A percentile compares a stretch with the other conserved stretches of the same genome.
phyloP scores from a whole-genome alignment of 73 alveolate genomes.

The Stentor coeruleus region DNA sequence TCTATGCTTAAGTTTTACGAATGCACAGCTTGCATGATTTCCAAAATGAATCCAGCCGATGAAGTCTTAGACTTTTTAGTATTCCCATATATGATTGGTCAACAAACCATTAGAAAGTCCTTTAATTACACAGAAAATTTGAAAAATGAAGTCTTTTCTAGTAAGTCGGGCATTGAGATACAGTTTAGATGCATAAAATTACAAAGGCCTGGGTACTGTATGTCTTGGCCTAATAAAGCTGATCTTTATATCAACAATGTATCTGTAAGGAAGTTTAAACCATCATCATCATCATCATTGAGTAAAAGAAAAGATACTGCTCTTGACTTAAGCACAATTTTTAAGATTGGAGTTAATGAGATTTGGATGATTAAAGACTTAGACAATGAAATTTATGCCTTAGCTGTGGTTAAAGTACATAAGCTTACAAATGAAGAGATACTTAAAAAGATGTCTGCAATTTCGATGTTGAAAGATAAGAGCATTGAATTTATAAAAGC shows the following conservation, averaged over 20 bases:
- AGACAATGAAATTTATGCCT: conserved; percentile 28
- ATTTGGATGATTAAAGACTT: conserved; percentile 13
- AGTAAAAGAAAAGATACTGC: conserved; percentile 52
- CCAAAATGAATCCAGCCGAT: not conserved
- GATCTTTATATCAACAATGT: conserved; percentile 13
- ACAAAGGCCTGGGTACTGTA: conserved; percentile 43
- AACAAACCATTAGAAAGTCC: not conserved
- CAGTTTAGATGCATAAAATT: conserved; percentile 49
- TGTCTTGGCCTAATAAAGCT: conserved; percentile 56
- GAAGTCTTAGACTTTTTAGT: not conserved
- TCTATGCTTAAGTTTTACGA: not conserved
- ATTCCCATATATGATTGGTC: not conserved
- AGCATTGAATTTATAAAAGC: not conserved
- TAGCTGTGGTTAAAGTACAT: conserved; percentile 40
- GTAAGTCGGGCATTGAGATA: conserved; percentile 8
- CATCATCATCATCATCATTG: too few relatives aligned
- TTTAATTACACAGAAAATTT: not conserved
- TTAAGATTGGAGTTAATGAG: conserved; percentile 36
- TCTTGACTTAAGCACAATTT: conserved; percentile 28
- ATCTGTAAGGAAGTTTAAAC: conserved; percentile 37
- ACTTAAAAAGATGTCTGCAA: conserved; percentile 7
- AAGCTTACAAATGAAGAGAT: conserved; percentile 33
- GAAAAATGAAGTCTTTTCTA: not conserved
- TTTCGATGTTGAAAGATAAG: not conserved
- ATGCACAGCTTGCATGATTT: not conserved